A percentile compares a stretch with the other conserved stretches of the same genome.
Evolutionary conservation across 345 rosid species (phyloP).

Genomic region (Cardamine resedifolia): DNA sequence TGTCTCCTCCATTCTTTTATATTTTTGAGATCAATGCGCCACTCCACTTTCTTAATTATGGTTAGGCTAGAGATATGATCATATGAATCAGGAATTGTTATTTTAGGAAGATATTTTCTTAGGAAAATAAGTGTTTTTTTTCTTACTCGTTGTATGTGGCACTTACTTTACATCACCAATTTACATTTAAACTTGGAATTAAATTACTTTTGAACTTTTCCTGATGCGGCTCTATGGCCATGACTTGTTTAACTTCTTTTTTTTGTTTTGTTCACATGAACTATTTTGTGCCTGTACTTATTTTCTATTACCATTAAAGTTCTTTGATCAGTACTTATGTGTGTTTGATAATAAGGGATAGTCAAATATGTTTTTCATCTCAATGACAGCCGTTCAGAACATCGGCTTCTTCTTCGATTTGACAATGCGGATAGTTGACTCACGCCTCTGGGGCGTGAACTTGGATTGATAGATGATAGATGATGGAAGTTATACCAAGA

Average conservation of each 20-base stretch:
- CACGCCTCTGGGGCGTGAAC: slow-evolving; percentile 86
- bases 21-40: not conserved
- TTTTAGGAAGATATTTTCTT: not conserved
- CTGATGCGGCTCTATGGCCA: not conserved
- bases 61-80: not conserved
- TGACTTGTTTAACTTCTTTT: not conserved
- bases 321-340: slow-evolving; percentile 3
- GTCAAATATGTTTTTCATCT: slow-evolving; percentile 25
- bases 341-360: slow-evolving; percentile 1
- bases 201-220: not conserved
- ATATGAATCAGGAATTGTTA: not conserved
- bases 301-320: not conserved
- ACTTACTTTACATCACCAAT: not conserved
- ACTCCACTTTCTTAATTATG: not conserved
- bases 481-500: slow-evolving; percentile 89
- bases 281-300: slow-evolving; percentile 1
- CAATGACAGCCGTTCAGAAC: slow-evolving; percentile 87
- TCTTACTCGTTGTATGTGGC: too few species aligned
- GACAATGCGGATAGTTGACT: slow-evolving; percentile 99
- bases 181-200: not conserved
- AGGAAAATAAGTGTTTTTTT: not conserved
- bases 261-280: slow-evolving; percentile 3
- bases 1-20: not conserved
- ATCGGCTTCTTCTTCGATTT: slow-evolving; percentile 85
- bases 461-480: slow-evolving; percentile 89